Conservation (phyloP, 2,329 filamentous ascomycete genomes). For the Cercospora zeae-maydis region DNA sequence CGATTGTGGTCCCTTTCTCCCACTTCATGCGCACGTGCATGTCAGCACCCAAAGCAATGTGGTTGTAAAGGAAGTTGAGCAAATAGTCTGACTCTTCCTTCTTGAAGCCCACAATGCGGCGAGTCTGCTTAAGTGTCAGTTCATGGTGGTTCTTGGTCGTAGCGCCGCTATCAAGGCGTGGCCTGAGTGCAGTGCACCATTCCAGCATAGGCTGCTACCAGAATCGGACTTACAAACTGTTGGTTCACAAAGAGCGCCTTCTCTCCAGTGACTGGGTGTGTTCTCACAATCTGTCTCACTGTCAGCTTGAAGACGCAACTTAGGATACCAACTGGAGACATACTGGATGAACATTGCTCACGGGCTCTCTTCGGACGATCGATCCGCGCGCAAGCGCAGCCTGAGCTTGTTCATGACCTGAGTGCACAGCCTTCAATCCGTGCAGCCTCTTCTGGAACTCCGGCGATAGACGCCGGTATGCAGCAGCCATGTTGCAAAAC, state of each 20-base stretch:
- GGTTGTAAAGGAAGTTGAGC: constrained; percentile 73
- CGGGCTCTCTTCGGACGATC: constrained; percentile 70
- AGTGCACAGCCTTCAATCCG: constrained; percentile 76
- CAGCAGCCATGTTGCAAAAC: constrained; percentile 74
- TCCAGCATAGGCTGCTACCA: not conserved
- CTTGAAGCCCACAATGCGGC: constrained; percentile 76
- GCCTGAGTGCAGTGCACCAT: no score
- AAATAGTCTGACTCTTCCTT: constrained; percentile 79
- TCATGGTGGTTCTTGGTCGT: not conserved
- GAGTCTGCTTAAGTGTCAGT: constrained; percentile 46
- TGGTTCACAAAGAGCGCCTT: constrained; percentile 81
- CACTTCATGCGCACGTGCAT: constrained; percentile 63
- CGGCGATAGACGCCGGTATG: constrained; percentile 76
- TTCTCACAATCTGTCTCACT: constrained; percentile 57
- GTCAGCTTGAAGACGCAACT: not conserved
- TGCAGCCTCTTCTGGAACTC: constrained; percentile 76
- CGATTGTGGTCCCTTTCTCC: constrained; percentile 24
- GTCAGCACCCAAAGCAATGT: constrained; percentile 68
- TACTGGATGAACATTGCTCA: constrained; percentile 66
- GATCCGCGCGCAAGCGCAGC: constrained; percentile 64
- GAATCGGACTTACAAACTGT: constrained; percentile 54
- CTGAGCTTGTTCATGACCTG: constrained; percentile 73
- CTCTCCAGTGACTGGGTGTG: constrained; percentile 75
- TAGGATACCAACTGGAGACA: not conserved
- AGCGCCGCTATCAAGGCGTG: not conserved